Evolutionary conservation across 805 yeast species (phyloP).

Genomic region (Cyberlindnera mycetangii): DNA sequence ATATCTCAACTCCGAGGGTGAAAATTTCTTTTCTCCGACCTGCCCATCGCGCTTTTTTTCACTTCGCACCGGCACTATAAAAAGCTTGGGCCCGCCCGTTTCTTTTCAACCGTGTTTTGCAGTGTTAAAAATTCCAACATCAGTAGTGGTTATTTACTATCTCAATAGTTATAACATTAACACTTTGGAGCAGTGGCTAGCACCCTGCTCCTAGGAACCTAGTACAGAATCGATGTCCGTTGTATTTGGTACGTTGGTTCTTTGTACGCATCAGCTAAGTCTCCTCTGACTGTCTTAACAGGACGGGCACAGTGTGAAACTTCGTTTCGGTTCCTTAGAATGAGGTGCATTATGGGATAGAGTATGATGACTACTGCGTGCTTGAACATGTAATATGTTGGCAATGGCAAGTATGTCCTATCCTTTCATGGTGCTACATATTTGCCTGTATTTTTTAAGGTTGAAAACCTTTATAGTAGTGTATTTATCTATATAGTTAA

Average conservation of each 20-base stretch:
- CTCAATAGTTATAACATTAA: conserved; percentile 55
- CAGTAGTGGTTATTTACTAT: conserved; percentile 80
- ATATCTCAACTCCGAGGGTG: not conserved
- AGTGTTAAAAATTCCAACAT: conserved; percentile 50
- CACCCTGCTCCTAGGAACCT: conserved; percentile 27
- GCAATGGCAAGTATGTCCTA: conserved; percentile 25
- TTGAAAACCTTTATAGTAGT: conserved; percentile 1
- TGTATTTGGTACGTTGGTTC: conserved; percentile 24
- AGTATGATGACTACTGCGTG: conserved; percentile 20
- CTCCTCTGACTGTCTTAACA: conserved; percentile 67
- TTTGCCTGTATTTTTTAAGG: too few relatives aligned
- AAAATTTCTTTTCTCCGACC: conserved; percentile 5
- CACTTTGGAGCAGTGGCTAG: conserved; percentile 25
- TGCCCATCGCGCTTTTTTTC: not conserved
- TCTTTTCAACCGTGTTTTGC: conserved; percentile 15
- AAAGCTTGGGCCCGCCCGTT: conserved; percentile 27
- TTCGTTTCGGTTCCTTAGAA: conserved; percentile 79
- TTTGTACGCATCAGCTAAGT: conserved; percentile 59
- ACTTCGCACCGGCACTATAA: too few relatives aligned
- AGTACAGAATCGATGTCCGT: conserved; percentile 26
- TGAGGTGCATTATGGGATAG: conserved; percentile 29
- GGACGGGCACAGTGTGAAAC: conserved; percentile 63
- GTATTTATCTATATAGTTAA: not conserved
- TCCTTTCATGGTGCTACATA: conserved; percentile 29
- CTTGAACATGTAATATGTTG: conserved; percentile 22